phyloP scores from a whole-genome alignment of 1,284 basidiomycete genomes.

The Puccinia horiana region DNA sequence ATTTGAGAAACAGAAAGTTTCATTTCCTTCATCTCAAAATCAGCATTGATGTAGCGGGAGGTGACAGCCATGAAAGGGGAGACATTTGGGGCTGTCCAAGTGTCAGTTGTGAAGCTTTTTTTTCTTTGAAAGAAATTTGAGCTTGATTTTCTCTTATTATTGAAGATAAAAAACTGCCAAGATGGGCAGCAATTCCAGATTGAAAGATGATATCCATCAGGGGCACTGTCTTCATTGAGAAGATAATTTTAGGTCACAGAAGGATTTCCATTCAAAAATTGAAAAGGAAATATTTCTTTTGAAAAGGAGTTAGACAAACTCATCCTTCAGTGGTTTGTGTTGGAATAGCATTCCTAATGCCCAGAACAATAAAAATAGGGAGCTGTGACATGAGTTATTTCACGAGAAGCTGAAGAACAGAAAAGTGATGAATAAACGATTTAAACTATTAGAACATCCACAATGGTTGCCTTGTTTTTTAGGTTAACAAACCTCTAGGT shows the following conservation, averaged over 20 bases:
- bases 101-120: neutral
- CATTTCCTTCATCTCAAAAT: conserved; percentile 8
- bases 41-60: conserved; percentile 12
- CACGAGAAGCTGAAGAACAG: no score
- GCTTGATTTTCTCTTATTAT: neutral
- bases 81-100: conserved; percentile 12
- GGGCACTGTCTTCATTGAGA: neutral
- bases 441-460: no score
- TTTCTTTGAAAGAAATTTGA: neutral
- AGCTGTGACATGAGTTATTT: no score
- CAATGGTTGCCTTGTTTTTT: no score
- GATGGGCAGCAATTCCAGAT: neutral
- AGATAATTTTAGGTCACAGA: neutral
- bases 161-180: neutral
- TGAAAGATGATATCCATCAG: neutral
- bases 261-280: neutral
- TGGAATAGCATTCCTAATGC: no score
- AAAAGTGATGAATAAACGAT: no score
- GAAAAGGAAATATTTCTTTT: neutral
- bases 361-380: no score
- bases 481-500: no score
- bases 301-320: neutral
- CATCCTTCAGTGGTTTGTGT: neutral
- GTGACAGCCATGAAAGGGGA: conserved; percentile 18
- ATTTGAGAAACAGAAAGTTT: conserved; percentile 1